Base-by-base conservation (phyloP, 1,139 yeast genomes). In the Sugiyamaella pinicola region DNA sequence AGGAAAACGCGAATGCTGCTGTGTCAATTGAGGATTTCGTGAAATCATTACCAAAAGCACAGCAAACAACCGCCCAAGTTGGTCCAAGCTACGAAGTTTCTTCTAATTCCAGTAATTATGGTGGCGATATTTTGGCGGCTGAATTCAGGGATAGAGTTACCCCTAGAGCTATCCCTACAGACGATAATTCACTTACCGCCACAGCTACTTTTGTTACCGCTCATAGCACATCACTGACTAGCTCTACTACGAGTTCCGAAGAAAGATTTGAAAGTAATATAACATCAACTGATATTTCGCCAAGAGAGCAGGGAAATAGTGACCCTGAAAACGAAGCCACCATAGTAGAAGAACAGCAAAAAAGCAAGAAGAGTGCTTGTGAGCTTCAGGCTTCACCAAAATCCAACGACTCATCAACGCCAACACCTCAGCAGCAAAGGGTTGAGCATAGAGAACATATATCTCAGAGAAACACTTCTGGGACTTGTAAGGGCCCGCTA, bases 11-110 rank as follows among this genome's bases (percentile, higher is more conserved):
- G 15, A 31, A 42, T 18, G 37, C n/a, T 19, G 28, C 47, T 6
- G 22, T 42, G 13, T 28, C 46, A 8, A 42, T 42, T 2, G 18
- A 18, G 4, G 46, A 42, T 17, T 42, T 42, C 19, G 37, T 42
- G 5, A 29, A 42, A 17, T 8, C 37, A 18, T n/a, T 42, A 29
- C 24, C 46, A 15, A 42, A 42, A 22, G 46, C 8, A 18, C 19
- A 42, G 37, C 45, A 24, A n/a, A 7, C 18, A 6, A n/a, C 18
- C 6, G 9, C 9, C 7, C 6, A 6, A 5, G 12, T 7, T 33
- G 37, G 12, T 6, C 37, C 5, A n/a, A 6, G 12, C 12, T n/a
- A 33, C 13, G 18, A 33, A 33, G 12, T n/a, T 33, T 33, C 28
- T 24, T 6, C 8, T 24, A 24, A 6, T 24, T 6, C 28, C 28